Percentiles rank a stretch among this genome's conserved stretches.
phyloP scores from a whole-genome alignment of 2,329 filamentous ascomycete species.

The Neonectria hederae region DNA sequence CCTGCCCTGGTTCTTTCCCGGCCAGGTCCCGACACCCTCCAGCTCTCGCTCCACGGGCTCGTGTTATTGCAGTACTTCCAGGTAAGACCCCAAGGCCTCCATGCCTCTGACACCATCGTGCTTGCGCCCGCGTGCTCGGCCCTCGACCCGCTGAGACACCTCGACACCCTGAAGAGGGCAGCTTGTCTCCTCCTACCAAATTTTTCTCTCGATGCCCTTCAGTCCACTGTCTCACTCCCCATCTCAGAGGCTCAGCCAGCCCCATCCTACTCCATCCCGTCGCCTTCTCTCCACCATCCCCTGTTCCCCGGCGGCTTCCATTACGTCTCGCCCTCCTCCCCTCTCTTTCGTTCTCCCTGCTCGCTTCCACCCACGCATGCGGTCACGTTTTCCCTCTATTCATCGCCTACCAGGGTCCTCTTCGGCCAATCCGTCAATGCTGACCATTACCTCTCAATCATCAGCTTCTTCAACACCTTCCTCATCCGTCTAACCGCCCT shows the following conservation, averaged over 20 bases:
- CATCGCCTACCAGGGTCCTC: slow-evolving; percentile 1
- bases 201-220: slow-evolving; percentile 30
- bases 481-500: slow-evolving; percentile 27
- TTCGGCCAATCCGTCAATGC: slow-evolving; percentile 4
- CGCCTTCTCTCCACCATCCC: slow-evolving; percentile 32
- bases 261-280: slow-evolving; percentile 15
- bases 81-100: slow-evolving; percentile 38
- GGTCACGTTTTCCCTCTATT: background rate
- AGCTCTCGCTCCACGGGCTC: slow-evolving; percentile 33
- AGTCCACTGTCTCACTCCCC: slow-evolving; percentile 24
- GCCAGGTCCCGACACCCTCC: slow-evolving; percentile 36
- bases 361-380: slow-evolving; percentile 5
- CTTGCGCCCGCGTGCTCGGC: slow-evolving; percentile 37
- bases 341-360: background rate
- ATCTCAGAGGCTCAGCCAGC: slow-evolving; percentile 15
- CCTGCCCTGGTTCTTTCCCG: slow-evolving; percentile 37
- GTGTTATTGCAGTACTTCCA: slow-evolving; percentile 33
- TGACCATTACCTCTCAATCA: slow-evolving; percentile 19
- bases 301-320: slow-evolving; percentile 11
- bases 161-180: slow-evolving; percentile 23
- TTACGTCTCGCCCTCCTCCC: slow-evolving; percentile 11
- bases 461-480: slow-evolving; percentile 34
- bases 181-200: slow-evolving; percentile 31
- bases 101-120: slow-evolving; percentile 39
- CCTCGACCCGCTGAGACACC: slow-evolving; percentile 29